Evolutionary conservation across 352 stramenopile genomes (phyloP).

Genomic region (Globisporangium uncinulatum): DNA sequence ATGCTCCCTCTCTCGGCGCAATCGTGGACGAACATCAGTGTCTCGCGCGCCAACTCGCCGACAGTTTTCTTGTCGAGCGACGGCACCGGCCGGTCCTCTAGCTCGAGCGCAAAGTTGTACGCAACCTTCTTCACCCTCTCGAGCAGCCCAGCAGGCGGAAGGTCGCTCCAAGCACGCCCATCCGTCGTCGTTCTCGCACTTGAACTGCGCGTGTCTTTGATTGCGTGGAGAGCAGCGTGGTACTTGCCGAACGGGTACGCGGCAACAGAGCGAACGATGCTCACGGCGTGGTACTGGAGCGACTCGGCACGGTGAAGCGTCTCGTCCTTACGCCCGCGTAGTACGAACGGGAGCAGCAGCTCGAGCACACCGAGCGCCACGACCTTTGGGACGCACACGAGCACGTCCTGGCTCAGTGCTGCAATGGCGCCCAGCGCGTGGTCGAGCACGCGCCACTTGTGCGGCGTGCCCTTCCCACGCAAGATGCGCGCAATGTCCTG

Average conservation of each 20-base stretch:
- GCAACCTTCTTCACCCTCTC: conserved; percentile 51
- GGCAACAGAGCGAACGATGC: conserved; percentile 41
- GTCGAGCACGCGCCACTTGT: conserved; percentile 37
- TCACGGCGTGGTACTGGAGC: conserved; percentile 45
- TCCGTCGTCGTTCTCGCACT: background rate
- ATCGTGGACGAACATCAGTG: conserved; percentile 47
- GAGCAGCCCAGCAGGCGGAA: conserved; percentile 21
- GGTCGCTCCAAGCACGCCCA: background rate
- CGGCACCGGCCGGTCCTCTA: conserved; percentile 25
- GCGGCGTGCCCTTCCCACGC: conserved; percentile 17
- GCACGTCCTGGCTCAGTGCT: conserved; percentile 51
- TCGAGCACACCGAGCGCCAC: conserved; percentile 35
- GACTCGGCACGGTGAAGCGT: conserved; percentile 19
- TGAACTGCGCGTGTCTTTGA: conserved; percentile 7
- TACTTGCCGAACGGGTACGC: conserved; percentile 63
- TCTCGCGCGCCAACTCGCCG: conserved; percentile 55
- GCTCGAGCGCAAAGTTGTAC: conserved; percentile 52
- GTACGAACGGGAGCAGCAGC: conserved; percentile 30
- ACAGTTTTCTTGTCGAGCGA: conserved; percentile 42
- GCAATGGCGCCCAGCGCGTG: conserved; percentile 46
- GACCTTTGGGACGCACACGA: conserved; percentile 51
- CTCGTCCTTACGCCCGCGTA: conserved; percentile 6
- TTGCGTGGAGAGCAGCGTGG: conserved; percentile 23
- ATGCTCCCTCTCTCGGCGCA: conserved; percentile 1
- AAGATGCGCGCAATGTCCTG: conserved; percentile 14